phyloP scores from a whole-genome alignment of 495 filamentous ascomycete species.

The Penicillium bialowiezense region DNA sequence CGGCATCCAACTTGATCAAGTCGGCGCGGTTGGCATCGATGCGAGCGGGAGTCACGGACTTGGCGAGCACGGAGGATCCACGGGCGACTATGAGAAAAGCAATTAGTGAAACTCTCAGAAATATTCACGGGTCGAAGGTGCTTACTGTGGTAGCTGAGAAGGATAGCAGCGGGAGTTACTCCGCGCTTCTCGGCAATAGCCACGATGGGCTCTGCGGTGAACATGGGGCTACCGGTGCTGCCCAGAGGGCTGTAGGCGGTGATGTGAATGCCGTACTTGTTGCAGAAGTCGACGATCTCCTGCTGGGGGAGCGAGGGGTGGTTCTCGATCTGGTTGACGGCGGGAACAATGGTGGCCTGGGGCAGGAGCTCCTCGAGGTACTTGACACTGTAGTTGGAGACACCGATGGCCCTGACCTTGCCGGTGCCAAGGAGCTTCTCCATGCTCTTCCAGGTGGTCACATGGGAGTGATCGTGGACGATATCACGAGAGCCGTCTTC shows the following conservation, averaged over 20 bases:
- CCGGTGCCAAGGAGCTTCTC: slow-evolving; percentile 65
- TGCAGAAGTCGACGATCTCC: slow-evolving; percentile 77
- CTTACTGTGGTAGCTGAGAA: slow-evolving; percentile 75
- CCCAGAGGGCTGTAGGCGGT: slow-evolving; percentile 76
- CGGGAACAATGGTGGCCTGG: slow-evolving; percentile 63
- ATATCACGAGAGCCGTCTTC: slow-evolving; percentile 69
- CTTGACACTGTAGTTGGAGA: slow-evolving; percentile 74
- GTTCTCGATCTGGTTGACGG: slow-evolving; percentile 93
- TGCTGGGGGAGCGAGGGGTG: slow-evolving; percentile 76
- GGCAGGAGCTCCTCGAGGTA: slow-evolving; percentile 73
- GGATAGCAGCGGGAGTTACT: slow-evolving; percentile 57
- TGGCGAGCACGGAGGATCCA: slow-evolving; percentile 71
- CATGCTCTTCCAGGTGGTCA: slow-evolving; percentile 78
- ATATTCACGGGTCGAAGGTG: slow-evolving; percentile 5
- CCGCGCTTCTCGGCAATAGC: slow-evolving; percentile 68
- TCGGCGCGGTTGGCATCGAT: slow-evolving; percentile 69
- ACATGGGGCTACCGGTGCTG: slow-evolving; percentile 71
- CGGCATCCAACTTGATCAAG: slow-evolving; percentile 62
- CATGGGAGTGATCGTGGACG: slow-evolving; percentile 58
- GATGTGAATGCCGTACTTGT: slow-evolving; percentile 68
- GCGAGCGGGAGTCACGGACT: slow-evolving; percentile 71
- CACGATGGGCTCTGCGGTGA: slow-evolving; percentile 64
- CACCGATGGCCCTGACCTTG: slow-evolving; percentile 75
- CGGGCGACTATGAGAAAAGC: slow-evolving; percentile 60
- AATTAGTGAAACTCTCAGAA: neutral